Percentiles rank a stretch among this genome's conserved stretches.
phyloP scores from a whole-genome alignment of 192 early-diverging fungal species.

The Entomortierella lignicola region DNA sequence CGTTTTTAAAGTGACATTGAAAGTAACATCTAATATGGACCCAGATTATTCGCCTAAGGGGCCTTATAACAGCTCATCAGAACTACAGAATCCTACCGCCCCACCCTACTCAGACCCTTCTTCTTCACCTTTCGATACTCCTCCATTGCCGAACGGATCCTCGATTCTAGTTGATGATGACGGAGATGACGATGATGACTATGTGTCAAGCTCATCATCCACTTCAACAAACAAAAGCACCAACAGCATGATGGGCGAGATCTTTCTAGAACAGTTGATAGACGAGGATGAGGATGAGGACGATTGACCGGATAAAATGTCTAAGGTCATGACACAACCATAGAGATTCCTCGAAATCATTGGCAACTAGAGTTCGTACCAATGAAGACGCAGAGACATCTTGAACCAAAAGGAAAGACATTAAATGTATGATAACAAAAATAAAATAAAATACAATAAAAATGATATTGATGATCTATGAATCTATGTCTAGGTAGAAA shows the following conservation, averaged over 20 bases:
- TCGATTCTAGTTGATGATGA: slow-evolving; percentile 18
- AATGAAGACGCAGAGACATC: no score
- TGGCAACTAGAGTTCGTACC: no score
- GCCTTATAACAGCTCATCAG: slow-evolving; percentile 21
- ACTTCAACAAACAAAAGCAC: neutral
- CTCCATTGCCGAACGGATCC: slow-evolving; percentile 20
- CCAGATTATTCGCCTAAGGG: slow-evolving; percentile 2
- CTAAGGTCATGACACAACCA: no score
- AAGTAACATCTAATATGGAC: slow-evolving; percentile 19
- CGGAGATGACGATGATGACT: slow-evolving; percentile 10
- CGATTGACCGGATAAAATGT: no score
- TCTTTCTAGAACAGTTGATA: neutral
- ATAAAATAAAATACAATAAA: no score
- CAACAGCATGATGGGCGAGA: no score
- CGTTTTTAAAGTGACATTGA: slow-evolving; percentile 50
- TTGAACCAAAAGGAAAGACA: no score
- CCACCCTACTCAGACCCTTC: no score
- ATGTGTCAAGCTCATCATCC: neutral
- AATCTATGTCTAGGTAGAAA: slow-evolving; percentile 6
- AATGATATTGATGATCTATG: neutral
- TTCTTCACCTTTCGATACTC: slow-evolving; percentile 25
- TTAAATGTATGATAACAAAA: no score
- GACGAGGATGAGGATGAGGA: no score
- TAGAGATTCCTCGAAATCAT: no score
- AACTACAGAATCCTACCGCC: no score